Evolutionary conservation across 208 protist genomes (phyloP), one percentile per base, ranked within the genome.

Genomic region (Leishmania major): DNA sequence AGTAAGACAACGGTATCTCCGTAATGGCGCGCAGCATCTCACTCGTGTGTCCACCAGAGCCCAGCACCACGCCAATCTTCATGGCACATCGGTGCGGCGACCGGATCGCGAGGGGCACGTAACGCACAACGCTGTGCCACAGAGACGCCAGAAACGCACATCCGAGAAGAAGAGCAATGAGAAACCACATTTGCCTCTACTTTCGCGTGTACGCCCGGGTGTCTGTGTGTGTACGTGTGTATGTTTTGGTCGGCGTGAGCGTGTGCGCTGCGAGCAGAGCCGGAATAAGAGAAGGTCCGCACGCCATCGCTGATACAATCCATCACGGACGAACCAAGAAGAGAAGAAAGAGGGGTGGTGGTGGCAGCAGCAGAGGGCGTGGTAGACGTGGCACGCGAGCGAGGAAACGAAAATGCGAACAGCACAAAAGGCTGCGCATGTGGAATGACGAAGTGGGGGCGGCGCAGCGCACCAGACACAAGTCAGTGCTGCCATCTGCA

Each of bases 31-130:
- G 90, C 86, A 98, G 86, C 96, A 98, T 98, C 79, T 98, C 96
- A 64, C 90, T 95, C 3, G 96, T 98, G 88, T 98, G 96, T 28
- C 96, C 96, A 45, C 96, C 96, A 77, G 95, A 97, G 67, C 96
- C 96, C 45, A 98, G 86, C 35, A 98, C 95, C 22, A 96, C 91
- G 72, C 91, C 87, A 4, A 97, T 88, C 76, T 84, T 90, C 66
- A 94, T 82, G 43, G 72, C 79, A 43, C 55, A 66, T 25, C 66
- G 74, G 67, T 83, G 83, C 62, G 82, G 78, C 53, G 79, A 69
- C 31, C 71, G 75, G 47, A 89, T 59, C 43, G 86, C 82, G 35
- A 83, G 35, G 7, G 86, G 86, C 25, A 73, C 55, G 55, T 75
- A 55, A 10, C 28, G n/a, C 64, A 82, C 82, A 25, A 85, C 25